Base-by-base conservation (phyloP, 2,329 filamentous ascomycete genomes). In the Capronia americana region DNA sequence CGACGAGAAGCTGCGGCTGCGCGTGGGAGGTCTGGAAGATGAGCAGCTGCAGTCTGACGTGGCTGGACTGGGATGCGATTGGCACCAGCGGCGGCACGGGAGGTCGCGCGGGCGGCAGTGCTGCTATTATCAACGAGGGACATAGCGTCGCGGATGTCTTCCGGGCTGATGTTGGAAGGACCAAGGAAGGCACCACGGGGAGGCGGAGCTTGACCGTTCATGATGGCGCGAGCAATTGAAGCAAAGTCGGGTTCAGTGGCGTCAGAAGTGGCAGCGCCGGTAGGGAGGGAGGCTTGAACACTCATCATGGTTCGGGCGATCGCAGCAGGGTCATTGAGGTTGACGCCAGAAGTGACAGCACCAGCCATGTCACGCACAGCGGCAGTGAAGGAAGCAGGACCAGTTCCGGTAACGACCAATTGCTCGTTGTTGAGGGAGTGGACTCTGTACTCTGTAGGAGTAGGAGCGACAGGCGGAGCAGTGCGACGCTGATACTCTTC, bases 391-490 rank as follows among this genome's bases (percentile, higher is more conserved):
- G 38, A 44, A n/a, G 17, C 14, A n/a, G 38, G 38, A n/a, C 38
- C 38, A 44, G 20, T 5, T n/a, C 38, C 38, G 38, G 38, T 44
- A 8, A 44, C 20, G 14, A 44, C 38, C 2, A 44, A 44, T 44
- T 44, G 1, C 17, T 44, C 38, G 8, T 44, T 44, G 38, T 44
- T 44, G 38, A 44, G 4, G 4, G 38, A 17, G 38, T 44, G 38
- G 38, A 44, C 38, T 44, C 38, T 44, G 38, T 44, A 44, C 38
- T 44, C 38, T n/a, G 38, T 44, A n/a, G 38, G 38, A n/a, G 38
- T 6, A n/a, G 38, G 38, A 20, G 38, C 38, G 5, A 44, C 17
- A 3, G 38, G 38, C 5, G 38, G 38, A 44, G 38, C 38, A 44
- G 38, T 44, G 38, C 38, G 38, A 8, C 38, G 38, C 38, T 44